Percentiles rank a stretch among this genome's conserved stretches.
Conservation (phyloP, 371 early-diverging fungal genomes). For the Choanephora cucurbitarum region DNA sequence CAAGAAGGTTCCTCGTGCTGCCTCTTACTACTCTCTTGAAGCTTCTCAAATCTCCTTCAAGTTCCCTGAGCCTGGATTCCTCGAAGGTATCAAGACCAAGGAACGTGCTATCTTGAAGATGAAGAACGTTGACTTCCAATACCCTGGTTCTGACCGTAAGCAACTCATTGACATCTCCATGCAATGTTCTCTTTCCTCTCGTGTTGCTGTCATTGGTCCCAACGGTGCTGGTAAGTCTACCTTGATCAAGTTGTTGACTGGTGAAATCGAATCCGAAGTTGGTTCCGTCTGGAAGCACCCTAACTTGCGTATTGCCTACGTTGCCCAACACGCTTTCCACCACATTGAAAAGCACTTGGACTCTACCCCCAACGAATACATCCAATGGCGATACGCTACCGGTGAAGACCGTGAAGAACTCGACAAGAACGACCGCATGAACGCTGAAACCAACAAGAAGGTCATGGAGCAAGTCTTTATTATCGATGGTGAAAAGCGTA, state of each 20-base stretch:
- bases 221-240: slow-evolving; percentile 84
- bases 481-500: slow-evolving; percentile 66
- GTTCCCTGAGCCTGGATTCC: slow-evolving; percentile 73
- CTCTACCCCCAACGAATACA: slow-evolving; percentile 80
- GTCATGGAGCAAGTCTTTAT: slow-evolving; percentile 64
- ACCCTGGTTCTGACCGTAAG: slow-evolving; percentile 61
- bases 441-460: slow-evolving; percentile 66
- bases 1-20: slow-evolving; percentile 75
- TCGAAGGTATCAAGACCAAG: slow-evolving; percentile 77
- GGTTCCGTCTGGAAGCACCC: slow-evolving; percentile 81
- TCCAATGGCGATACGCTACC: slow-evolving; percentile 83
- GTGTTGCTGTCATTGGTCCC: slow-evolving; percentile 73
- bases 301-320: slow-evolving; percentile 82
- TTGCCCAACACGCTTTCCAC: slow-evolving; percentile 90
- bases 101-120: slow-evolving; percentile 71
- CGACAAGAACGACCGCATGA: slow-evolving; percentile 62
- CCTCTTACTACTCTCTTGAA: slow-evolving; percentile 71
- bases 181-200: slow-evolving; percentile 68
- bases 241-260: slow-evolving; percentile 83
- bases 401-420: slow-evolving; percentile 84
- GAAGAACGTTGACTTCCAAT: slow-evolving; percentile 65
- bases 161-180: slow-evolving; percentile 60
- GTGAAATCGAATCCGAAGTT: slow-evolving; percentile 66
- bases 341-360: slow-evolving; percentile 84
- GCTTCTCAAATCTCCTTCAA: slow-evolving; percentile 58